Conservation (phyloP, 495 filamentous ascomycete species). For the Aspergillus bridgeri region DNA sequence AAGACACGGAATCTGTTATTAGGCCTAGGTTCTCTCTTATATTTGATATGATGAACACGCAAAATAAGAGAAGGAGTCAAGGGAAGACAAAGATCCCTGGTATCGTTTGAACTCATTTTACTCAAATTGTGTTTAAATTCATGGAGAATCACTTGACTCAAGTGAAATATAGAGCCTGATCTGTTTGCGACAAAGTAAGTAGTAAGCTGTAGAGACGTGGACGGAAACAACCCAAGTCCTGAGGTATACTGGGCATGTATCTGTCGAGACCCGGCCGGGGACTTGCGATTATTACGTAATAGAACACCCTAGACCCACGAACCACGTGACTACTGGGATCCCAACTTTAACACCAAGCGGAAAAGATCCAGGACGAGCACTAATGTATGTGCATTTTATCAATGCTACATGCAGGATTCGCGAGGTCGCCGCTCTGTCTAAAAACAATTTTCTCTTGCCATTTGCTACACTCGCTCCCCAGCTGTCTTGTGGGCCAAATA, state of each 20-base stretch:
- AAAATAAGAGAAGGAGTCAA: not conserved
- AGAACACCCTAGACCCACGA: not conserved
- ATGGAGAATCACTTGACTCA: too few relatives aligned
- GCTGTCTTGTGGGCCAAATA: not conserved
- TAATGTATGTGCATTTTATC: not conserved
- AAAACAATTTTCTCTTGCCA: not conserved
- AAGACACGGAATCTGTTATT: not conserved
- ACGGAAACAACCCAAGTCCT: too few relatives aligned
- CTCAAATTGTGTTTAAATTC: too few relatives aligned
- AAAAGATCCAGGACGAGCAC: not conserved
- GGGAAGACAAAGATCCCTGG: too few relatives aligned
- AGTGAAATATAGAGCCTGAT: too few relatives aligned
- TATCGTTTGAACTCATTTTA: too few relatives aligned
- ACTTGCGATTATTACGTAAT: too few relatives aligned
- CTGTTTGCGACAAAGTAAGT: too few relatives aligned
- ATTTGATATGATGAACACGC: not conserved
- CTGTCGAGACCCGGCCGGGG: too few relatives aligned
- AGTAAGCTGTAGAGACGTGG: too few relatives aligned
- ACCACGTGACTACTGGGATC: not conserved
- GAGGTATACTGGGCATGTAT: too few relatives aligned
- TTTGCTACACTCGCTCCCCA: not conserved
- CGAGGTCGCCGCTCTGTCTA: not conserved
- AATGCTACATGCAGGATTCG: not conserved
- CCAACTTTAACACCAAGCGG: not conserved
- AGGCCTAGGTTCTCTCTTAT: not conserved